phyloP scores from a whole-genome alignment of 805 yeast genomes.

The Myxozyma melibiosi region DNA sequence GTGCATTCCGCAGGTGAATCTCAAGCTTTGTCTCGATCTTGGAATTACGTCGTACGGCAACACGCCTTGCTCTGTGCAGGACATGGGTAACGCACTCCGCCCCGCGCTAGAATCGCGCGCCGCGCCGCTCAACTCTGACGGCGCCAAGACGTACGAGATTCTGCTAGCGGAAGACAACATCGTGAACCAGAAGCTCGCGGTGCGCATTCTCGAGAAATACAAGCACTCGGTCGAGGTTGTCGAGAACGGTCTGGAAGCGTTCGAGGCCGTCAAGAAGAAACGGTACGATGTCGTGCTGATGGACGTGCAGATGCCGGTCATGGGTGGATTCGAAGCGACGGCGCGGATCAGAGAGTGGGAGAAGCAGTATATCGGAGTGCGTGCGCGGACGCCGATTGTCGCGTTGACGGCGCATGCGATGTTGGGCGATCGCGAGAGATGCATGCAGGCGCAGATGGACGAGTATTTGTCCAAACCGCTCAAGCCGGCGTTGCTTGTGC shows the following conservation, averaged over 20 bases:
- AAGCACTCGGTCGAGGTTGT: constrained; percentile 84
- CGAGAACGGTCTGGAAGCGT: constrained; percentile 82
- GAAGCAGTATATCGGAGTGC: constrained; percentile 69
- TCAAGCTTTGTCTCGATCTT: constrained; percentile 78
- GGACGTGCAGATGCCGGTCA: constrained; percentile 96
- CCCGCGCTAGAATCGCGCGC: constrained; percentile 85
- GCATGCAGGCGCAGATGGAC: constrained; percentile 88
- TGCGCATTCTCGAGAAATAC: constrained; percentile 78
- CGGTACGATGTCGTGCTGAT: constrained; percentile 79
- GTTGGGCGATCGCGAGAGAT: constrained; percentile 88
- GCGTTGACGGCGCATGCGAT: constrained; percentile 93
- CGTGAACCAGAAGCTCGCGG: constrained; percentile 86
- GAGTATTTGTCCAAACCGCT: constrained; percentile 87
- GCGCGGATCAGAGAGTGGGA: constrained; percentile 88
- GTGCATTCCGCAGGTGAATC: constrained; percentile 71
- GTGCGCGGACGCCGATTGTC: constrained; percentile 81
- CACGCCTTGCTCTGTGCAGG: constrained; percentile 81
- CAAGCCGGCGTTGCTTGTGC: constrained; percentile 79
- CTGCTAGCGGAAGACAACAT: constrained; percentile 84
- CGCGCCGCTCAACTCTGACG: constrained; percentile 77
- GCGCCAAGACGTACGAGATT: constrained; percentile 71
- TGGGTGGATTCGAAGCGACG: constrained; percentile 94
- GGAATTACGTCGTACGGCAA: constrained; percentile 89
- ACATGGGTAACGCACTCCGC: constrained; percentile 76
- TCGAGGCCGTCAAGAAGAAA: constrained; percentile 67